A percentile compares a stretch with the other conserved stretches of the same genome.
Evolutionary conservation across 441 rosid genomes (phyloP).

Genomic region (Theobroma grandiflorum): DNA sequence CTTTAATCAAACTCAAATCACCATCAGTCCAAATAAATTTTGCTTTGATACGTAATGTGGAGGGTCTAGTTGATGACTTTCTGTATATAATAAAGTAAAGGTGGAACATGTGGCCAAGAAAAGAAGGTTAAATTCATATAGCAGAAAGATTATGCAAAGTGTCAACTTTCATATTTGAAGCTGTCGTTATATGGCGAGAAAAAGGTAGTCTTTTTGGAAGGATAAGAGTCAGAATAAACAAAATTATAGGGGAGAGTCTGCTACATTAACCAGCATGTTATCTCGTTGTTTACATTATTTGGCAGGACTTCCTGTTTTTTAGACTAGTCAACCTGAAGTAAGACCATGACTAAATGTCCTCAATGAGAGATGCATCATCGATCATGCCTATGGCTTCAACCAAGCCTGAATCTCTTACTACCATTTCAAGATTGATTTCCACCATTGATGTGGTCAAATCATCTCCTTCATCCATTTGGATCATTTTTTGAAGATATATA

Average conservation of each 20-base stretch:
- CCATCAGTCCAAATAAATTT: constrained; percentile 37
- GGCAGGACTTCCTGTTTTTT: constrained; percentile 12
- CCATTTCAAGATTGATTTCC: neutral
- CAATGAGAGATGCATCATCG: neutral
- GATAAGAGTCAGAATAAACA: constrained; percentile 20
- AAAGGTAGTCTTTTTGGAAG: constrained; percentile 1
- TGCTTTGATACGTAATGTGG: constrained; percentile 32
- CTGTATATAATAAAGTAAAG: constrained; percentile 31
- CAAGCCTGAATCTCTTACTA: neutral
- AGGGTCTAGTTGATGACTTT: constrained; percentile 44
- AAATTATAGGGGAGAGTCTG: constrained; percentile 14
- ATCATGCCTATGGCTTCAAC: constrained; percentile 7
- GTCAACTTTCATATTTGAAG: constrained; percentile 23
- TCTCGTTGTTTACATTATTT: constrained; percentile 7
- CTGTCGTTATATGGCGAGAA: constrained; percentile 22
- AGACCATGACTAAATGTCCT: constrained; percentile 19
- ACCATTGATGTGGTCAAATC: constrained; percentile 14
- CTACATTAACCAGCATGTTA: constrained; percentile 14
- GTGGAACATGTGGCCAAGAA: constrained; percentile 32
- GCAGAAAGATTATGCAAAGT: constrained; percentile 25
- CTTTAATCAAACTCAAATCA: constrained; percentile 47
- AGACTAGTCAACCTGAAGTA: constrained; percentile 23
- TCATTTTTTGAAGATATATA: constrained; percentile 9
- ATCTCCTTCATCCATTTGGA: neutral
- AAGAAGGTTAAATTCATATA: constrained; percentile 26